Evolutionary conservation across 2,329 filamentous ascomycete species (phyloP), one percentile per base, ranked within the genome.

Genomic region (Sporothrix pseudoabietina): DNA sequence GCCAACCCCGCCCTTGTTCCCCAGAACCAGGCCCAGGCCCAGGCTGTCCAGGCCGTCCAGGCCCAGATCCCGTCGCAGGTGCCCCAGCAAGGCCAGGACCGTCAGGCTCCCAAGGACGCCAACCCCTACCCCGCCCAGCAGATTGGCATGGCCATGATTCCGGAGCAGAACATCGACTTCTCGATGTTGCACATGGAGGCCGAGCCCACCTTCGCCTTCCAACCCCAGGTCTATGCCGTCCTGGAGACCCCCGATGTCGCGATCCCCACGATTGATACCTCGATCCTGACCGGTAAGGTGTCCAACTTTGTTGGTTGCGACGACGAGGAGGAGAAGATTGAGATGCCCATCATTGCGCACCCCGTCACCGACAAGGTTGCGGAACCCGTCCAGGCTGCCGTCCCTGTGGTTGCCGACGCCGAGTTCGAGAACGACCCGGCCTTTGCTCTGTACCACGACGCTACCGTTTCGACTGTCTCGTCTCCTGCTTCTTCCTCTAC

Each of bases 81-180:
- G 19, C 57, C 84, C 76, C 81, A 84, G 71, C 80, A 74, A 71
- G 73, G 75, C 41, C 76, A 78, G 68, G 70, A 77, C 30, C 83
- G 83, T 35, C 84, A 87, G 75, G 80, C 88, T 5, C 87, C 87
- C 76, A 93, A 93, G 82, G 91, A 94, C 72, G 81, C 88, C 76
- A 91, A 89, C 80, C 85, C 89, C 6, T 90, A 90, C 76, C 81
- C 83, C 55, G 82, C 85, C 72, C 85, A 86, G 74, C 87, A 92
- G 80, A 91, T 94, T 76, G 90, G 90, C 79, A 92, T 97, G 87
- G 89, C 92, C 73, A 92, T 94, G 87, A 89, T 97, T 65, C 93
- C 94, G 1, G 94, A 97, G 82, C 90, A 92, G 77, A 86, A 84
- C 71, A 85, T 94, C 81, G 92, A 97, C 78, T 90, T 94, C 78